A percentile compares a stretch with the other conserved stretches of the same genome.
phyloP scores from a whole-genome alignment of 2,329 filamentous ascomycete species.

The Verticillium zaregamsianum region DNA sequence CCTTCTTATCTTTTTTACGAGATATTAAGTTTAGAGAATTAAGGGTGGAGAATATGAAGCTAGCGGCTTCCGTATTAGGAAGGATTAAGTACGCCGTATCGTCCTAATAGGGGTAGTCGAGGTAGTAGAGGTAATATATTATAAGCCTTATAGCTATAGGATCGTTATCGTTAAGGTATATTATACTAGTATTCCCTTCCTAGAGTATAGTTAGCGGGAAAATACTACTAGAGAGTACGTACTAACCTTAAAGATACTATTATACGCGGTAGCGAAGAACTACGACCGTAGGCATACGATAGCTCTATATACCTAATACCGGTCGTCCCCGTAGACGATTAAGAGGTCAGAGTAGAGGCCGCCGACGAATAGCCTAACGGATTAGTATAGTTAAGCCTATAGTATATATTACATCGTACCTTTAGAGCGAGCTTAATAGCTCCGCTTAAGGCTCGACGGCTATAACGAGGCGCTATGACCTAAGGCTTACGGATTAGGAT shows the following conservation, averaged over 20 bases:
- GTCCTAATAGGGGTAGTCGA: background rate
- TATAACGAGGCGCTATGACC: background rate
- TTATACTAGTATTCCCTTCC: background rate
- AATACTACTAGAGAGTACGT: background rate
- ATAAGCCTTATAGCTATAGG: background rate
- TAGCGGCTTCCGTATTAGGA: background rate
- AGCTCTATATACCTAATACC: constrained; percentile 12
- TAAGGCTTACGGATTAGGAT: background rate
- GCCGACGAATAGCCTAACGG: background rate
- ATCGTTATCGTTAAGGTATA: background rate
- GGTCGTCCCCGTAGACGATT: constrained; percentile 10
- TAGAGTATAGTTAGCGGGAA: background rate
- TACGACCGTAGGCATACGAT: constrained; percentile 10
- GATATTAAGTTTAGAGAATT: background rate
- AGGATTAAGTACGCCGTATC: background rate
- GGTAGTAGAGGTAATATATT: constrained; percentile 1
- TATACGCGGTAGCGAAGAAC: background rate
- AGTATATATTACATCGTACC: background rate
- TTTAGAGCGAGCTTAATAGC: background rate
- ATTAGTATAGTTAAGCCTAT: background rate
- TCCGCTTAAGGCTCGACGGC: background rate
- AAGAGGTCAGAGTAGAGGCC: constrained; percentile 9
- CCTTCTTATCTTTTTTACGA: background rate
- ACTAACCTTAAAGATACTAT: background rate
- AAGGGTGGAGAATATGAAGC: background rate